Base-by-base conservation (phyloP, 768 basidiomycete genomes). In the Leccinum disarticulatum region DNA sequence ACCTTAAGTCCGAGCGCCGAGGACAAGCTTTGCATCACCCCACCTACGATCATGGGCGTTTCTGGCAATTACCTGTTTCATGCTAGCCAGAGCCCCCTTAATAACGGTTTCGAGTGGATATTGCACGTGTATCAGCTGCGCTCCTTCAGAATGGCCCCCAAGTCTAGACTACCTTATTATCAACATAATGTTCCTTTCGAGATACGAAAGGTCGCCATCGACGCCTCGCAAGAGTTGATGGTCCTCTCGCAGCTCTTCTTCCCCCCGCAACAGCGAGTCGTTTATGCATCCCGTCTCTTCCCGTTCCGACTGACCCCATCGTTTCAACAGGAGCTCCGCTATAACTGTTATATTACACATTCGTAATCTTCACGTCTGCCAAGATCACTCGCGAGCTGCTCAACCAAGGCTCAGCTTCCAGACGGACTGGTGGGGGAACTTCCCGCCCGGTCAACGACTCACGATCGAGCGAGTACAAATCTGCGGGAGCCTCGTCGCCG, bases 341-440 rank as follows among this genome's bases (percentile, higher is more conserved):
- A 70, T 70, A 55, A 59, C 55, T 15, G 62, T 67, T 61, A 57
- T 62, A 17, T 48, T 87, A 62, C 82, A 83, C 61, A 77, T 87
- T 58, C 80, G 83, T 59, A 76, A 85, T 66, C 69, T 86, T 54
- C 81, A 80, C 75, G 76, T 75, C n/a, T 83, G 83, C 59, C 80
- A 77, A 57, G 82, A 83, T 64, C 85, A 87, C 65, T 74, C 79
- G 31, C 74, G 70, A 53, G 80, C 83, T 30, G 47, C 62, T 41
- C 68, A 74, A 36, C 62, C 70, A 17, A 62, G 65, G 27, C 56
- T 74, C 33, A 65, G 59, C 31, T 72, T 70, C 47, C 72, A 64
- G 55, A 75, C 74, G 11, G 72, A 73, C 36, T 75, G 72, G 72
- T 75, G 74, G 72, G 74, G 72, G 3, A 52, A 66, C 33, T 62